A percentile compares a stretch with the other conserved stretches of the same genome.
Evolutionary conservation across 148 eudicot genomes (phyloP).

Genomic region (Camellia japonica): DNA sequence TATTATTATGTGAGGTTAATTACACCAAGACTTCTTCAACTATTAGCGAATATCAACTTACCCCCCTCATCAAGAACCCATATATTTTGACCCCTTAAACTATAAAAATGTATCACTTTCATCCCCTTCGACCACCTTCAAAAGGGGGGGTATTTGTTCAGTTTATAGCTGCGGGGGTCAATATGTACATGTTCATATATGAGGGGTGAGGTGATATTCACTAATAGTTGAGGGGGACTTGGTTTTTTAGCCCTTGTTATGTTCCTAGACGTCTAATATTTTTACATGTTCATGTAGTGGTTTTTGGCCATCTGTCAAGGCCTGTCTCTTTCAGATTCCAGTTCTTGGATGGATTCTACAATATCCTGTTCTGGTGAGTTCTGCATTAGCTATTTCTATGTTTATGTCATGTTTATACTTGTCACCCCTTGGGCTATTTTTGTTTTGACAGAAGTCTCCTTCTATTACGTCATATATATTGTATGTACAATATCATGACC

Average conservation of each 20-base stretch:
- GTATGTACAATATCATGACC: not conserved
- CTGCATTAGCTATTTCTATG: not conserved
- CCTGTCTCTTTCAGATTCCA: conserved; percentile 55
- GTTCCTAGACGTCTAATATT: not conserved
- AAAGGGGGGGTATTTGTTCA: no score
- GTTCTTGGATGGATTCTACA: conserved; percentile 55
- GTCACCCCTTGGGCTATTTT: not conserved
- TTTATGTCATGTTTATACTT: not conserved
- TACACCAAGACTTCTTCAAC: no score
- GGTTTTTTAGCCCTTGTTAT: not conserved
- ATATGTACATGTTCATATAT: no score
- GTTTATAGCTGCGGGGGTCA: no score
- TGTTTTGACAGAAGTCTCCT: not conserved
- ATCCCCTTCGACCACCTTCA: no score
- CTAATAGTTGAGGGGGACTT: no score
- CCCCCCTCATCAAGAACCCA: no score
- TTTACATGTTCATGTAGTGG: conserved; percentile 30
- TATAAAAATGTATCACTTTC: no score
- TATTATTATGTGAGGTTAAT: not conserved
- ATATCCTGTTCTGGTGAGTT: conserved; percentile 40
- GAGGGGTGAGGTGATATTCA: no score
- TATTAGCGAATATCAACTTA: no score
- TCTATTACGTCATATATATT: conserved; percentile 1
- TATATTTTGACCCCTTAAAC: no score
- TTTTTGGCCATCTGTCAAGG: conserved; percentile 58